phyloP scores from a whole-genome alignment of 495 filamentous ascomycete species.

The Daldinia childiae region DNA sequence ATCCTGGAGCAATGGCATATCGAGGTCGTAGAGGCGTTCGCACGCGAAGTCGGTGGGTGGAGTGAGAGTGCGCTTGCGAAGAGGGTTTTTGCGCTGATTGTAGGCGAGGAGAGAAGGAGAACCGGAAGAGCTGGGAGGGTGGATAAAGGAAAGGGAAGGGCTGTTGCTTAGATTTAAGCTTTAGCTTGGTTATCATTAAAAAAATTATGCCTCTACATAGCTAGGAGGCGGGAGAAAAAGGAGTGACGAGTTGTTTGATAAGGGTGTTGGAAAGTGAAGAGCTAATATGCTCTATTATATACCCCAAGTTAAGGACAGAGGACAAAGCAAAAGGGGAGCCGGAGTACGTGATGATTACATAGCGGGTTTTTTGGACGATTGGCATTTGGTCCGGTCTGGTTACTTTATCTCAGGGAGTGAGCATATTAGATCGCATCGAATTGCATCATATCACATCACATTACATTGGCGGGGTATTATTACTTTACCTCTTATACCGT shows the following conservation, averaged over 20 bases:
- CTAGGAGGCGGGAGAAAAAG: too few relatives aligned
- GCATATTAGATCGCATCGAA: not conserved
- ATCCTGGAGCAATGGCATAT: slow-evolving; percentile 62
- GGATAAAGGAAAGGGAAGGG: slow-evolving; percentile 13
- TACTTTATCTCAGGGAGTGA: not conserved
- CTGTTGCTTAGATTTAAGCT: not conserved
- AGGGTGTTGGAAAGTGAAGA: too few relatives aligned
- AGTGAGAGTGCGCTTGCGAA: slow-evolving; percentile 56
- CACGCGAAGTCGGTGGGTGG: slow-evolving; percentile 55
- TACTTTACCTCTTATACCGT: not conserved
- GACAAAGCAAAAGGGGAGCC: not conserved
- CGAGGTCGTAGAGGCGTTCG: slow-evolving; percentile 60
- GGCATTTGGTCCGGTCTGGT: not conserved
- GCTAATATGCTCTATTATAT: too few relatives aligned
- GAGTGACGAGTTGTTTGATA: too few relatives aligned
- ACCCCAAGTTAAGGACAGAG: not conserved
- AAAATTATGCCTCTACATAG: too few relatives aligned
- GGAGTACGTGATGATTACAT: slow-evolving; percentile 1
- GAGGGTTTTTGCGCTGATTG: slow-evolving; percentile 60
- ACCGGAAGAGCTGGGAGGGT: slow-evolving; percentile 9
- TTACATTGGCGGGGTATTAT: not conserved
- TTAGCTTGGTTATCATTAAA: not conserved
- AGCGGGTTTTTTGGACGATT: not conserved
- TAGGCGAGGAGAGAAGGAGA: slow-evolving; percentile 55
- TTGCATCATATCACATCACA: not conserved